Base-by-base conservation (phyloP, 371 early-diverging fungal species). In the Mortierella sp. region DNA sequence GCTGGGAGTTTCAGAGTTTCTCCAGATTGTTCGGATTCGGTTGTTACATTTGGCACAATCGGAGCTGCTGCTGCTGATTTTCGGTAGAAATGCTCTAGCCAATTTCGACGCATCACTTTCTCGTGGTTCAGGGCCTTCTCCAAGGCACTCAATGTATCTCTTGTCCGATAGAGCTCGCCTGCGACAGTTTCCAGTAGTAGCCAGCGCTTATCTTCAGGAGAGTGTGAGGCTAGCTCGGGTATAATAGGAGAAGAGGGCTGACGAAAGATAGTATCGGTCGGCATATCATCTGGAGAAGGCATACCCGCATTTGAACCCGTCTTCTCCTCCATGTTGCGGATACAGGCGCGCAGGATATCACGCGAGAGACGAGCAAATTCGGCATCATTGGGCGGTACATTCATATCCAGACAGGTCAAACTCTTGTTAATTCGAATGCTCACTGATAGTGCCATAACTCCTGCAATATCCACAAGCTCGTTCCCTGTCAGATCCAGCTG, bases 401-500 rank as follows among this genome's bases (percentile, higher is more conserved):
- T 91, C 65, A 96, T 84, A 69, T 95, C 95, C 30, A 96, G 80
- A 68, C 88, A 90, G 28, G 89, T 88, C 57, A 96, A 75, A 35
- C 91, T 90, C 49, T 86, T 78, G 81, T 94, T 96, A 83, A 93
- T 89, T 68, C 90, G 87, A 28, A 95, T 84, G 20, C 93, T 92
- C 14, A 91, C 91, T 8, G 93, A 86, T 5, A 96, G 81, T 10
- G 95, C 95, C 89, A 95, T 87, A 10, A 94, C 78, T 8, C 95
- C 96, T 5, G 94, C 95, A 85, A 93, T 83, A 51, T 91, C 91
- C 32, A 96, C 91, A 1, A 77, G 85, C 0, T 92, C 88, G 78
- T 96, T 96, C 35, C 87, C 85, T 6, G 94, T 90, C 51, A 96
- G 83, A 75, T 96, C 95, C 69, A 96, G 84, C 58, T 91, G 86